Base-by-base conservation (phyloP, 257 asterid species). In the Catharanthus roseus region DNA sequence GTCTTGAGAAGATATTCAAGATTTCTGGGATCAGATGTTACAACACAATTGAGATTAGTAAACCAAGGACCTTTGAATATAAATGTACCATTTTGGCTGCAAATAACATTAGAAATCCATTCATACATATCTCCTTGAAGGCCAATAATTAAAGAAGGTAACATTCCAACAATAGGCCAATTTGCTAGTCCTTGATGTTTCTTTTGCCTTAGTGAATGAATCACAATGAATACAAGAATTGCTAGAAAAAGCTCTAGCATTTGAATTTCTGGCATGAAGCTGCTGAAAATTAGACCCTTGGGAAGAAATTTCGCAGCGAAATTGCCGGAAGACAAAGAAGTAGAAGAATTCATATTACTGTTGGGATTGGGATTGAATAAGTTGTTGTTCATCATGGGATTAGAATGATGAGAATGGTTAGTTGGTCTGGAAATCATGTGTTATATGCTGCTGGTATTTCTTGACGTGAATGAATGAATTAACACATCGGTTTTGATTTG, bases 101-200 rank as follows among this genome's bases (percentile, higher is more conserved):
- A 42, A 0, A 91, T 68, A 2, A 93, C 86, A 2, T 74, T 80
- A 5, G 97, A 82, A 8, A 93, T 76, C 98, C 97, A 93, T 47
- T 90, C 98, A 70, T 93, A 89, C 45, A 87, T 72, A 73, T 90
- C 87, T 0, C 81, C 85, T 0, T 39, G 83, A 53, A 90, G 70
- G 3, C 92, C 98, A 16, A 75, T 23, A 13, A 93, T 19, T 13
- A 93, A 84, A 15, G 98, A 90, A 3, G 98, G 98, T 54, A 91
- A 72, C 98, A 93, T 93, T 7, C 98, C 97, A 12, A 93, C 75
- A 12, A 93, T 3, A 12, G 98, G 98, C 97, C 97, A 93, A 58
- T 66, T 82, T 0, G 91, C 82, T 16, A 93, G 82, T 24, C 96
- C 97, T 26, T 82, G 88, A 5, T 41, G 72, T 56, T 72, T 82